Evolutionary conservation across 805 yeast genomes (phyloP).

Genomic region (Spathaspora arborariae): DNA sequence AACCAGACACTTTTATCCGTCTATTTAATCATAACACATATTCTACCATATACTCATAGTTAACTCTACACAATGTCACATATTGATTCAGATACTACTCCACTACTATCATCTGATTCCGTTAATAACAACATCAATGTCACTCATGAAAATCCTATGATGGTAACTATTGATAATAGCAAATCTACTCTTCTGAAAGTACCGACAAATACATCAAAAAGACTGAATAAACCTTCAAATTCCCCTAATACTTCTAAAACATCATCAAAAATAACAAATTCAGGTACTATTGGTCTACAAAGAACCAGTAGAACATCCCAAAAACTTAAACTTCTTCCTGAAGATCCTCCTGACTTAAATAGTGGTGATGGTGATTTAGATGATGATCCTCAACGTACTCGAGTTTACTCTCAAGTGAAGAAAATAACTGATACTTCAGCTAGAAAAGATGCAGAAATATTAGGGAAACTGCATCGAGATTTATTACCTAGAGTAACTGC

Average conservation of each 20-base stretch:
- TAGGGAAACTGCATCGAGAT: slow-evolving; percentile 83
- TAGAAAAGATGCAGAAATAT: slow-evolving; percentile 86
- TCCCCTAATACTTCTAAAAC: slow-evolving; percentile 20
- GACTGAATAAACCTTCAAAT: slow-evolving; percentile 4
- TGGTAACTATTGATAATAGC: background rate
- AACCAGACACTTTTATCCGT: too few species aligned
- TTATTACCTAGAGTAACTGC: slow-evolving; percentile 92
- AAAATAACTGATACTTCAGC: slow-evolving; percentile 86
- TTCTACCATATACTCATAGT: background rate
- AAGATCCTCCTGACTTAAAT: slow-evolving; percentile 29
- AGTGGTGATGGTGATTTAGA: slow-evolving; percentile 28
- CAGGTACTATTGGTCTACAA: slow-evolving; percentile 62
- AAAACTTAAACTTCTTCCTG: slow-evolving; percentile 66
- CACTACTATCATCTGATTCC: slow-evolving; percentile 10
- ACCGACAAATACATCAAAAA: too few species aligned
- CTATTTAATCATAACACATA: too few species aligned
- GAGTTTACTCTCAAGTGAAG: slow-evolving; percentile 79
- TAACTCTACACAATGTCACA: background rate
- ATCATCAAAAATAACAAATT: slow-evolving; percentile 27
- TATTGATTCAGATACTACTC: slow-evolving; percentile 8
- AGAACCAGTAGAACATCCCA: slow-evolving; percentile 73
- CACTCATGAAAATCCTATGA: slow-evolving; percentile 13
- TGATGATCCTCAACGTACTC: slow-evolving; percentile 1
- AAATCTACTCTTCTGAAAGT: too few species aligned
- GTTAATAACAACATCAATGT: too few species aligned